Percentiles rank a stretch among this genome's conserved stretches.
Conservation (phyloP, 345 rosid species). For the Syzygium jambos region DNA sequence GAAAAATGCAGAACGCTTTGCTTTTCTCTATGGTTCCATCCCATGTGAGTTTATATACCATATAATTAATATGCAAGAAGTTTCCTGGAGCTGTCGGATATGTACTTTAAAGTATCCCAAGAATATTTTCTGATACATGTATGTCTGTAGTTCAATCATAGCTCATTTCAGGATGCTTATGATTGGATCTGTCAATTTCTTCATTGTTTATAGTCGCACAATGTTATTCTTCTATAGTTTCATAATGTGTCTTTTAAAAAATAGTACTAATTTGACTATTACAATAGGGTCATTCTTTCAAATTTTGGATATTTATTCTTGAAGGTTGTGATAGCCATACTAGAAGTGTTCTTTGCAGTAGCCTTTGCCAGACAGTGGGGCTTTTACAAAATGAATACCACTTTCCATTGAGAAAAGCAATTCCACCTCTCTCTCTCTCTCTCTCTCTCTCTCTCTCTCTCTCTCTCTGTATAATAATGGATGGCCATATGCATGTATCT, state of each 20-base stretch:
- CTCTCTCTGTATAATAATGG: neutral
- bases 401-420: neutral
- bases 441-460: neutral
- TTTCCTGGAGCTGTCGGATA: neutral
- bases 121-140: neutral
- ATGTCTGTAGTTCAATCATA: neutral
- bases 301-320: neutral
- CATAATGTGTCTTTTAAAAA: neutral
- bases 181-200: neutral
- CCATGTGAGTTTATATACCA: neutral
- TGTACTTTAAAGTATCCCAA: neutral
- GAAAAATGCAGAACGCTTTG: constrained; percentile 91
- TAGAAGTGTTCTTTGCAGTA: neutral
- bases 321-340: neutral
- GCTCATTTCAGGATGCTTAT: neutral
- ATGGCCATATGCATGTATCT: neutral
- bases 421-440: neutral
- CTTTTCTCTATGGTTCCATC: constrained; percentile 51
- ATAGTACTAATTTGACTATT: neutral
- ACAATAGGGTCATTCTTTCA: neutral
- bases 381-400: neutral
- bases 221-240: neutral
- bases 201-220: neutral
- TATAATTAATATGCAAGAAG: neutral
- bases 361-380: neutral